Evolutionary conservation across 2,329 filamentous ascomycete genomes (phyloP), one percentile per base, ranked within the genome.

Genomic region (Sporothrix dimorphospora): DNA sequence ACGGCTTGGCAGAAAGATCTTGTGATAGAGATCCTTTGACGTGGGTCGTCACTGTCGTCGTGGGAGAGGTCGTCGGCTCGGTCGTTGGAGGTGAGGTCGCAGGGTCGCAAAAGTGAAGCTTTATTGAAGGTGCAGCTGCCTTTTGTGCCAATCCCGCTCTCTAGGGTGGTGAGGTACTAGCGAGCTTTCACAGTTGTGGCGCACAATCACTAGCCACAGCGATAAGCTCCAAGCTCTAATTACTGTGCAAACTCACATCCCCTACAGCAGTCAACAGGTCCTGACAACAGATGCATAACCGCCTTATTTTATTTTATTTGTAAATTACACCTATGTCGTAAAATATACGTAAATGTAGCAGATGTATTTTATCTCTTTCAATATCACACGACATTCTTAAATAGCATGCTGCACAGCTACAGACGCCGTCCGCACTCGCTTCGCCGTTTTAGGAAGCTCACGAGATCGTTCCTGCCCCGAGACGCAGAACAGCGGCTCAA

Each of bases 151-250:
- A 38, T 3, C 24, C 65, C 45, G 27, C 65, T 47, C 24, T 66
- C 12, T 47, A 2, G 63, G 63, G 57, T 42, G 57, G 57, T 14
- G 12, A 47, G 45, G 45, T 49, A 42, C 63, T 34, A 66, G 38
- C 59, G 53, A 61, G 38, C 59, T 45, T 38, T 67, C 8, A 5
- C 4, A 4, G 19, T 5, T 69, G 66, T 69, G 66, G 66, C 66
- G 66, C 49, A 69, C 21, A 68, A 7, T n/a, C 49, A 69, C 66
- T 69, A 69, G 66, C 66, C 66, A 69, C 66, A 69, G 47, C n/a
- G 19, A 24, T 24, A 68, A 30, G 65, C 27, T n/a, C 21, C 24
- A 21, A 19, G 8, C 30, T 8, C 12, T 27, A 16, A 9, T 24
- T 27, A 16, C 24, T 24, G 14, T 30, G 30, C 30, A 4, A 19